These are phyloP conservation scores for Fusarium proliferatum DNA, from an alignment of 2,329 filamentous ascomycete genomes.

Conservation along the genomic window DNA sequence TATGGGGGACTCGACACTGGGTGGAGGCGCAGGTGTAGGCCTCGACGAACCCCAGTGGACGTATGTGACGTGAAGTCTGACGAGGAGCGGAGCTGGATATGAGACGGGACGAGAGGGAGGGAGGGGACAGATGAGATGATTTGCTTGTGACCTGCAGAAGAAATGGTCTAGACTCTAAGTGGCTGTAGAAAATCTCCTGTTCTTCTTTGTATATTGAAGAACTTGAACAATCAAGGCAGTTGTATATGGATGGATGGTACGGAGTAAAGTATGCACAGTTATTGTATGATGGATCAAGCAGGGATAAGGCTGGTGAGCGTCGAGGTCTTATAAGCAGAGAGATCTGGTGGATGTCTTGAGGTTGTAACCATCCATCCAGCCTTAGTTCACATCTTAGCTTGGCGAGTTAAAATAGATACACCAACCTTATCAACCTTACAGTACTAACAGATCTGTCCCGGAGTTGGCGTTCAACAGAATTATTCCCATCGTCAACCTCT, in stretches of 20 bases:
- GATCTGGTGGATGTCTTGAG: neutral
- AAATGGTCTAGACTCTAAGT: conserved; percentile 37
- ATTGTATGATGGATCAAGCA: conserved; percentile 1
- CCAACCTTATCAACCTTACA: neutral
- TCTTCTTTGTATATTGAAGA: neutral
- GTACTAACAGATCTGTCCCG: conserved; percentile 8
- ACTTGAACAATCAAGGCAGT: neutral
- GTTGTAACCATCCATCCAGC: conserved; percentile 29
- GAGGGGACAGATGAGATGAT: conserved; percentile 2
- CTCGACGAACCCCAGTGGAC: conserved; percentile 12
- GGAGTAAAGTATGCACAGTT: neutral
- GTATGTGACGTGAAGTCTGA: neutral
- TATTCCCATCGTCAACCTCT: conserved; percentile 4
- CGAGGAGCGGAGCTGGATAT: neutral
- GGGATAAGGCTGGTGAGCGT: conserved; percentile 4
- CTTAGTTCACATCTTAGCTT: conserved; percentile 14
- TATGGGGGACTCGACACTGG: conserved; percentile 6
- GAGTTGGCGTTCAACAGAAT: conserved; percentile 21
- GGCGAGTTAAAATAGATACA: conserved; percentile 37
- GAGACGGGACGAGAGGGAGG: conserved; percentile 10
- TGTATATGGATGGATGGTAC: neutral
- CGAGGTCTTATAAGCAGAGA: conserved; percentile 22
- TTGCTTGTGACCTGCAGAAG: conserved; percentile 12
- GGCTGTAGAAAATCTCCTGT: conserved; percentile 15
- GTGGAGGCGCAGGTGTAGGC: conserved; percentile 31